phyloP scores from a whole-genome alignment of 306 rosid genomes.

The Ormosia emarginata region DNA sequence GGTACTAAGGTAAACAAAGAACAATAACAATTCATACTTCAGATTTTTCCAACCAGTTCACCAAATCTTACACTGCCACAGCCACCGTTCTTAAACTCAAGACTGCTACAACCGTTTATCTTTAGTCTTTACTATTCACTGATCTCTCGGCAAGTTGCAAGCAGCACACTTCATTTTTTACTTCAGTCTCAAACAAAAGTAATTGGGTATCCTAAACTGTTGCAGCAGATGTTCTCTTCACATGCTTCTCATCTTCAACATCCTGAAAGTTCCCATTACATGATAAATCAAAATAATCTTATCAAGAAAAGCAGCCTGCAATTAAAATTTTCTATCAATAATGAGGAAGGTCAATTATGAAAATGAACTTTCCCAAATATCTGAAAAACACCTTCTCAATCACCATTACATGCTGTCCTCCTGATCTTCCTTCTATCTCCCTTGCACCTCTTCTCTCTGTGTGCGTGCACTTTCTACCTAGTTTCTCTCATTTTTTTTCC shows the following conservation, averaged over 20 bases:
- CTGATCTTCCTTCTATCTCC: neutral
- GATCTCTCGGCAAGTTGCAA: constrained; percentile 8
- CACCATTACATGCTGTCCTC: neutral
- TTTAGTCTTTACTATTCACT: constrained; percentile 8
- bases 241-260: constrained; percentile 77
- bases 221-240: constrained; percentile 38
- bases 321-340: neutral
- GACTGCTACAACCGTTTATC: constrained; percentile 14
- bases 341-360: neutral
- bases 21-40: constrained; percentile 25
- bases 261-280: constrained; percentile 53
- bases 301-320: neutral
- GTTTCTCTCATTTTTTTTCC: neutral
- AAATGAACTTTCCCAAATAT: neutral
- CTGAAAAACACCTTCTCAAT: neutral
- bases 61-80: constrained; percentile 28
- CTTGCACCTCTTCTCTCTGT: neutral
- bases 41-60: constrained; percentile 9
- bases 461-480: neutral
- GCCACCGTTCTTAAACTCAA: constrained; percentile 11
- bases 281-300: neutral
- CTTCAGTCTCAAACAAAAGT: no score
- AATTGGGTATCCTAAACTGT: constrained; percentile 26
- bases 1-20: constrained; percentile 32
- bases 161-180: constrained; percentile 28